A percentile compares a stretch with the other conserved stretches of the same genome.
Conservation (phyloP, 2,329 filamentous ascomycete genomes). For the Pyricularia sp. region DNA sequence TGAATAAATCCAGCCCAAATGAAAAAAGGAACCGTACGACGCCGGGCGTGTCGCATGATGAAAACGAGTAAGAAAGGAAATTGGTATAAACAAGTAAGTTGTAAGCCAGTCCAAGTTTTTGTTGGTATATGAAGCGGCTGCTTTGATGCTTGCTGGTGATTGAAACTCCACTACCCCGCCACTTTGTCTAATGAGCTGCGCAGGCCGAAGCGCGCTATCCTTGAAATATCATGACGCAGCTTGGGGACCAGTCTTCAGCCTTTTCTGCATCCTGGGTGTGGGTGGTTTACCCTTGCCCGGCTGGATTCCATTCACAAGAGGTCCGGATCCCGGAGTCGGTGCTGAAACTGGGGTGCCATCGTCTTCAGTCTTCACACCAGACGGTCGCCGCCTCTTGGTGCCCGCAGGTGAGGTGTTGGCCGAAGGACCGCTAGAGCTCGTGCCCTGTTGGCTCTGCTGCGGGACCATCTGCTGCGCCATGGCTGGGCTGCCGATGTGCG, state of each 20-base stretch:
- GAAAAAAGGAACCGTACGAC: conserved; percentile 1
- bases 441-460: conserved; percentile 60
- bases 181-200: background rate
- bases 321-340: conserved; percentile 33
- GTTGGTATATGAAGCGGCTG: background rate
- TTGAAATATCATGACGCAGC: background rate
- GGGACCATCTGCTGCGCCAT: conserved; percentile 59
- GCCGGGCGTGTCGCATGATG: conserved; percentile 1
- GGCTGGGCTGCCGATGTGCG: conserved; percentile 52
- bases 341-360: conserved; percentile 33
- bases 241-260: conserved; percentile 36
- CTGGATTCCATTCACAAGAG: conserved; percentile 43
- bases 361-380: conserved; percentile 48
- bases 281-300: conserved; percentile 40
- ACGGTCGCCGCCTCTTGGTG: conserved; percentile 49
- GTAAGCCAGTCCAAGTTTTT: background rate
- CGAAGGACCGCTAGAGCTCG: conserved; percentile 55
- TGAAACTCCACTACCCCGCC: background rate
- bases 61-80: background rate
- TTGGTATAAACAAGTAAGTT: conserved; percentile 1
- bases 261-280: conserved; percentile 47
- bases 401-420: conserved; percentile 57
- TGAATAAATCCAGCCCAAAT: background rate
- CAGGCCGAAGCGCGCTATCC: background rate
- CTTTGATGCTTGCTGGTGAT: background rate